Evolutionary conservation across 2,329 filamentous ascomycete species (phyloP), one percentile per base, ranked within the genome.

Genomic region (Cladosporium cucumerinum): DNA sequence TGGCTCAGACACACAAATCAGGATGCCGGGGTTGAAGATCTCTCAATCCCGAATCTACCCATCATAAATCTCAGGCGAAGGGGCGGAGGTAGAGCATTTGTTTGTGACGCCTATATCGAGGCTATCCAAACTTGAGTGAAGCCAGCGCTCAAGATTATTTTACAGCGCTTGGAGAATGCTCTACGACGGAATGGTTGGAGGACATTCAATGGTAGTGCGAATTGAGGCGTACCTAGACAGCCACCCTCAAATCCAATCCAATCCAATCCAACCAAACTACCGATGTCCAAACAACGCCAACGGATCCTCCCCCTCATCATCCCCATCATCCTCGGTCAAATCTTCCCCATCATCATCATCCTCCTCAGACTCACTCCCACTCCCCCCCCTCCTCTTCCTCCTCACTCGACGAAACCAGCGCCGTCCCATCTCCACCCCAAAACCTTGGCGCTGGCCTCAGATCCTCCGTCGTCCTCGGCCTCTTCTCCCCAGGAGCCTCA

Each of bases 371-470:
- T 54, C 51, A 54, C 51, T 54, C 51, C 26, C 51, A 21, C 51
- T 54, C 25, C 55, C 39, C 28, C 25, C 55, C 39, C 28, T 59
- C 39, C 26, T 75, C 73, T 1, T 75, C 74, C 10, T 69, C 71
- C 26, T 74, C 73, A 7, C 72, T 74, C 21, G 67, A 62, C 21
- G 26, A 39, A 14, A 67, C 52, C 67, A 72, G 51, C 67, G 32
- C 60, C 48, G 34, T 23, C 49, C 43, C 59, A 14, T 46, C 49
- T 49, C 23, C 59, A 12, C 48, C 48, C 60, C 60, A 54, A 43
- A 61, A 61, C 32, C 43, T 26, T 23, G 21, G 7, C 30, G 32
- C 49, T 3, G 23, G 18, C 23, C 60, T 54, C 60, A 74, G 34
- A 57, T 67, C 66, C 12, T 68, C 64, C 62, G 64, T 64, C 16